A percentile compares a stretch with the other conserved stretches of the same genome.
These are phyloP conservation scores for Castanea crenata DNA, from an alignment of 306 rosid genomes.

Conservation along the genomic window DNA sequence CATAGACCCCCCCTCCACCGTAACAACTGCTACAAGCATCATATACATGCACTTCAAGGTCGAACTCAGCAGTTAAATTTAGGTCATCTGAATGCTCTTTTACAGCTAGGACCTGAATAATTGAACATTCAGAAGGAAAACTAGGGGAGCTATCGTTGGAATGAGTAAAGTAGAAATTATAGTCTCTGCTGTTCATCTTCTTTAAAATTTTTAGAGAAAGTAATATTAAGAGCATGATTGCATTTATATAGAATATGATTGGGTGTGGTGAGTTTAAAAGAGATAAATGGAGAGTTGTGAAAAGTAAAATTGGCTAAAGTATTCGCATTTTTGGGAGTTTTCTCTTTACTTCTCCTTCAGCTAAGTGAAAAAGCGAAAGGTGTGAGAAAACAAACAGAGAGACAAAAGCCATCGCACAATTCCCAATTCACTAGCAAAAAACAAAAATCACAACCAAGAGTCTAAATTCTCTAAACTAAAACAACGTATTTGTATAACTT, in stretches of 20 bases:
- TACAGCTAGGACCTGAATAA: background rate
- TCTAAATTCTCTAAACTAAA: too few species aligned
- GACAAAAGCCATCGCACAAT: constrained; percentile 7
- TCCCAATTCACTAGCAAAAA: background rate
- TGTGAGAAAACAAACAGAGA: constrained; percentile 5
- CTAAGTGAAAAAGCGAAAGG: constrained; percentile 5
- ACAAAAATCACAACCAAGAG: too few species aligned
- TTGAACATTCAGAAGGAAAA: too few species aligned
- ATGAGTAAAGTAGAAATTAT: constrained; percentile 19
- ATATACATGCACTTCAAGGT: too few species aligned
- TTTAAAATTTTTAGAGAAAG: background rate
- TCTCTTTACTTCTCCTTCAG: background rate
- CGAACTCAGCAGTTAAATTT: too few species aligned
- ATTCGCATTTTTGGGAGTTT: background rate
- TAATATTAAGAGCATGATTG: background rate
- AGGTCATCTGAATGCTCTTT: too few species aligned
- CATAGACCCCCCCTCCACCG: background rate
- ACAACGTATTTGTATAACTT: background rate
- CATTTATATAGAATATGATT: background rate
- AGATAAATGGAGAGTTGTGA: background rate
- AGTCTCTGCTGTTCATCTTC: background rate
- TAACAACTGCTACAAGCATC: too few species aligned
- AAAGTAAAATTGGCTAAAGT: background rate
- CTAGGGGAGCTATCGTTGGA: background rate
- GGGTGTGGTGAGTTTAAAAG: constrained; percentile 2